Base-by-base conservation (phyloP, 2,329 filamentous ascomycete genomes). In the Neofusicoccum sp. region DNA sequence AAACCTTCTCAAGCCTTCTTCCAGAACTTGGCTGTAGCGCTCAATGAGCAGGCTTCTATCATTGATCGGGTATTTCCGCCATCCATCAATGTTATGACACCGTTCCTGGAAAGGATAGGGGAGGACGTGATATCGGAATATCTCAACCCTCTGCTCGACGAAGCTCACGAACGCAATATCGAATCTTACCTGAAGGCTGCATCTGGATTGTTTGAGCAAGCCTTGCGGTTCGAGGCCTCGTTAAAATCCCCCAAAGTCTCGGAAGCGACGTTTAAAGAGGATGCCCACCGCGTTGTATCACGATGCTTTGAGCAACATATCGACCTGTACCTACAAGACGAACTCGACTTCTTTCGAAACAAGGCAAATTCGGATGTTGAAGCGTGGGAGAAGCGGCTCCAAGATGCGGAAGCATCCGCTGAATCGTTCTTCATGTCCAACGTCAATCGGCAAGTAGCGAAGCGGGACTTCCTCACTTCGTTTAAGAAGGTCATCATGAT, bases 401-500 rank as follows among this genome's bases (percentile, higher is more conserved):
- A 89, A 0, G 94, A 96, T 70, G 91, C 97, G 77, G 93, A 97
- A 68, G 93, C 92, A 14, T 91, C 89, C 2, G 89, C 91, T 0
- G 95, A 99, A 77, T 95, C 91, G 0, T 96, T 96, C 73, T 95
- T 93, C 79, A 97, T 98, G 94, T 90, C 90, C 29, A 97, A 93
- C 74, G 87, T 98, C 72, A 97, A 94, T 73, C 86, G 95, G 31
- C 93, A 96, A 74, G 95, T 93, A 1, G 95, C 96, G 67, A 99
- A 99, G 79, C 92, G 93, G 68, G 95, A 99, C 74, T 99, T 99
- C 71, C 75, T 99, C 65, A 95, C 89, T 49, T 97, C 93, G 0
- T 99, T 99, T 82, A 97, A 93, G 73, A 98, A 98, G 76, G 95
- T 99, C 7, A 91, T 99, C 67, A 97, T 99, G 93, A 96, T 97